These are phyloP conservation scores for Petunia hybrid DNA, from an alignment of 305 asterid genomes.

Conservation along the genomic window DNA sequence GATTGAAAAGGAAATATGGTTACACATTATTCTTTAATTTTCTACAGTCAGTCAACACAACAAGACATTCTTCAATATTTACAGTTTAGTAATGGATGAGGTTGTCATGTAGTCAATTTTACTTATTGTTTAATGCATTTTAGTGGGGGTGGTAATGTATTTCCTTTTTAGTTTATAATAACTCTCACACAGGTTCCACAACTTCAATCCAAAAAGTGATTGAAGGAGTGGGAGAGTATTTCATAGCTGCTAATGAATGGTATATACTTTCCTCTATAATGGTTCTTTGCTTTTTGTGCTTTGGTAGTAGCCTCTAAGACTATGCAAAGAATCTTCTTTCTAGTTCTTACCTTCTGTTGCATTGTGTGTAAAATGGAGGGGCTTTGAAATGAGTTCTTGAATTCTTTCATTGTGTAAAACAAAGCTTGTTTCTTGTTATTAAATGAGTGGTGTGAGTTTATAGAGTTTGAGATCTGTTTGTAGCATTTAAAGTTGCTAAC, in stretches of 20 bases:
- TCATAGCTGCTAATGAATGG: constrained; percentile 34
- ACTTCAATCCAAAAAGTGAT: constrained; percentile 8
- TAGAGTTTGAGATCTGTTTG: constrained; percentile 40
- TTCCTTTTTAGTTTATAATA: background rate
- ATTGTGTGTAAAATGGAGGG: constrained; percentile 33
- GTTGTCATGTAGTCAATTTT: background rate
- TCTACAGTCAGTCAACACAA: background rate
- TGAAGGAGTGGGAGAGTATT: background rate
- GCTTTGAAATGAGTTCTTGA: constrained; percentile 36
- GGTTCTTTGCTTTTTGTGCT: constrained; percentile 44
- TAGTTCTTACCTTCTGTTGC: constrained; percentile 34
- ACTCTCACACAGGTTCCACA: background rate
- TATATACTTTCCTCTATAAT: constrained; percentile 59
- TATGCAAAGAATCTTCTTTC: constrained; percentile 63
- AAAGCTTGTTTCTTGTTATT: background rate
- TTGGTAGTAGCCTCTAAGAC: constrained; percentile 50
- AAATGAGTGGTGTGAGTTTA: constrained; percentile 33
- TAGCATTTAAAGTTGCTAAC: background rate
- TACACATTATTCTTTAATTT: background rate
- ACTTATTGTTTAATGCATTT: background rate
- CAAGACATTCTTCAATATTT: constrained; percentile 21
- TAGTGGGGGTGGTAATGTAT: background rate
- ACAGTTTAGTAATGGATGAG: background rate
- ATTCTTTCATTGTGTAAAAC: constrained; percentile 15
- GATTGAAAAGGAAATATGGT: too few relatives aligned